Percentiles rank a stretch among this genome's conserved stretches.
Conservation (phyloP, 148 eudicot species). For the Cornus florida region DNA sequence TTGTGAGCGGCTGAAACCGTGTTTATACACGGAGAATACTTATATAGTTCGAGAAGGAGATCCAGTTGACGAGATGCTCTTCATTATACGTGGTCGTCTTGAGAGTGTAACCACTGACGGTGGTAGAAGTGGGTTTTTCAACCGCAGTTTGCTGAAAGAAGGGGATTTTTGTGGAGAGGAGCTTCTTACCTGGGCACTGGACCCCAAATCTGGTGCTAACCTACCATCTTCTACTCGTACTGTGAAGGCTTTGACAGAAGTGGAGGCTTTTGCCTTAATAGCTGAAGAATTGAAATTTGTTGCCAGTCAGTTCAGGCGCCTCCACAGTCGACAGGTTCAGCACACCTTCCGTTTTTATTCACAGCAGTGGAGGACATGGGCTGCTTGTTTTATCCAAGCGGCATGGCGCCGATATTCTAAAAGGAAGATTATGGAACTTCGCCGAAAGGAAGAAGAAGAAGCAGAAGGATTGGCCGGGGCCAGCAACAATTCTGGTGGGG, state of each 20-base stretch:
- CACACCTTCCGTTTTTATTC: slow-evolving; percentile 91
- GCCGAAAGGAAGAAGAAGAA: slow-evolving; percentile 70
- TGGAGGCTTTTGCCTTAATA: slow-evolving; percentile 83
- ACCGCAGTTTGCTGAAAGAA: slow-evolving; percentile 75
- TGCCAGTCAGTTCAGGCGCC: slow-evolving; percentile 90
- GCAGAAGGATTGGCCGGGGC: slow-evolving; percentile 36
- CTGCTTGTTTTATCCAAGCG: slow-evolving; percentile 90
- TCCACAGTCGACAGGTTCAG: slow-evolving; percentile 94
- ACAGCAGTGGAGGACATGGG: slow-evolving; percentile 98
- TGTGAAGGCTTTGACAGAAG: slow-evolving; percentile 81
- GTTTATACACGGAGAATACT: slow-evolving; percentile 78
- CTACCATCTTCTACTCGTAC: slow-evolving; percentile 92
- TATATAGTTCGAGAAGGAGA: slow-evolving; percentile 92
- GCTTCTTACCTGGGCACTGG: slow-evolving; percentile 95
- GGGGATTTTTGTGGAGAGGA: slow-evolving; percentile 98
- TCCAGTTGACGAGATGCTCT: slow-evolving; percentile 94
- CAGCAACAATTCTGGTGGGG: slow-evolving; percentile 30
- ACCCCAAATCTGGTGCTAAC: slow-evolving; percentile 80
- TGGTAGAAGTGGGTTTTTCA: slow-evolving; percentile 92
- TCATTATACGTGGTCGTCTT: slow-evolving; percentile 88
- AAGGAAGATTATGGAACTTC: slow-evolving; percentile 60
- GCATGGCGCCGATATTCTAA: slow-evolving; percentile 83
- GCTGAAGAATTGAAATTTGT: slow-evolving; percentile 97
- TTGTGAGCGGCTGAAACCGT: slow-evolving; percentile 89
- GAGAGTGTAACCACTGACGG: slow-evolving; percentile 97